Evolutionary conservation across 768 basidiomycete species (phyloP).

Genomic region (Leccinum aurantiacum): DNA sequence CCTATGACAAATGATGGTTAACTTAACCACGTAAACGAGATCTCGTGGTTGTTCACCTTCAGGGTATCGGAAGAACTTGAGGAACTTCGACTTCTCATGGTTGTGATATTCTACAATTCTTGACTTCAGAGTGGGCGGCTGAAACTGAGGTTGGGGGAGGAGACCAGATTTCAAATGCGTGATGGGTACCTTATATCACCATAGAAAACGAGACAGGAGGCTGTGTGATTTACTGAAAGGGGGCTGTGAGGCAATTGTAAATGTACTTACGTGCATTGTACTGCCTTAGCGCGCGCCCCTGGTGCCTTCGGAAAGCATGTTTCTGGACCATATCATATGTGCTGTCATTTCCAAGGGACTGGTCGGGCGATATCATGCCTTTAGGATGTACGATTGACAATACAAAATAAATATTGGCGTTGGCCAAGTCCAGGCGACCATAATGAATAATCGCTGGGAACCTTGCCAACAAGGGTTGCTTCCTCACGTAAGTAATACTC

Average conservation of each 20-base stretch:
- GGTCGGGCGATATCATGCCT: neutral
- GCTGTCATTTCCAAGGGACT: neutral
- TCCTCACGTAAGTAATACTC: neutral
- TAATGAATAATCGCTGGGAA: neutral
- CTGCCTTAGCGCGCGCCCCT: neutral
- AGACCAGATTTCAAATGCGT: neutral
- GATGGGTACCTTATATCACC: neutral
- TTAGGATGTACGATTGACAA: neutral
- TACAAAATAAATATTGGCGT: neutral
- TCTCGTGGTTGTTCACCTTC: neutral
- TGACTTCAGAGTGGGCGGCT: too few relatives aligned
- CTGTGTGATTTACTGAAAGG: neutral
- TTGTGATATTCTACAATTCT: too few relatives aligned
- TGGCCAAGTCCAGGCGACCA: neutral
- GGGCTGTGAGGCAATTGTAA: neutral
- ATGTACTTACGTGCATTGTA: neutral
- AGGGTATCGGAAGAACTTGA: neutral
- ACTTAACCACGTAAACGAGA: neutral
- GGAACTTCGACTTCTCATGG: neutral
- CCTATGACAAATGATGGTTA: constrained; percentile 1
- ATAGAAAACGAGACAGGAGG: neutral
- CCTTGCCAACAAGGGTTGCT: neutral
- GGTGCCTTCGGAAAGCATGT: neutral
- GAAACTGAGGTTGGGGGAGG: neutral
- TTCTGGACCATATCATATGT: neutral